Evolutionary conservation across 148 eudicot genomes (phyloP).

Genomic region (Persicaria tinctoria): DNA sequence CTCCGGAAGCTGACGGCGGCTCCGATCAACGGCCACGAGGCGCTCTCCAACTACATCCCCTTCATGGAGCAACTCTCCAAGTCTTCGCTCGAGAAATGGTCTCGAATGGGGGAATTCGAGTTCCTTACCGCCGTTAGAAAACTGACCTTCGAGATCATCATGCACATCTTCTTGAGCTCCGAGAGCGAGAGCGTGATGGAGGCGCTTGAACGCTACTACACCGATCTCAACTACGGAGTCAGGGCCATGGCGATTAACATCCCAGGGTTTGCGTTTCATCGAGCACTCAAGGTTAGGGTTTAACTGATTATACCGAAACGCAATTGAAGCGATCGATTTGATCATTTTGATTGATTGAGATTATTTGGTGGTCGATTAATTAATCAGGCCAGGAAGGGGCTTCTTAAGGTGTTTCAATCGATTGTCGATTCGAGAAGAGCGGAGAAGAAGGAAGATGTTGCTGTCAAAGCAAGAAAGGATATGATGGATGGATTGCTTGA

Average conservation of each 20-base stretch:
- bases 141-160: slow-evolving; percentile 36
- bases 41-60: slow-evolving; percentile 24
- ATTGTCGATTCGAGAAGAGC: slow-evolving; percentile 16
- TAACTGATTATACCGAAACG: no score
- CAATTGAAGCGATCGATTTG: no score
- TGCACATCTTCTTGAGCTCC: slow-evolving; percentile 36
- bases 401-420: slow-evolving; percentile 27
- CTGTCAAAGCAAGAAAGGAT: slow-evolving; percentile 20
- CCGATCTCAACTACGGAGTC: slow-evolving; percentile 33
- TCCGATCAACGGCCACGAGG: slow-evolving; percentile 27
- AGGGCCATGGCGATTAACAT: slow-evolving; percentile 43
- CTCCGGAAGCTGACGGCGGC: slow-evolving; percentile 26
- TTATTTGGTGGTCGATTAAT: background rate
- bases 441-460: slow-evolving; percentile 15
- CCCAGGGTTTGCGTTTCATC: slow-evolving; percentile 43
- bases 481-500: slow-evolving; percentile 41
- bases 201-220: slow-evolving; percentile 37
- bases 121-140: slow-evolving; percentile 36
- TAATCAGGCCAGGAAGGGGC: slow-evolving; percentile 31
- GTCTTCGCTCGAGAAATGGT: slow-evolving; percentile 23
- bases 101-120: slow-evolving; percentile 21
- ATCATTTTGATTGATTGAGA: background rate
- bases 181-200: slow-evolving; percentile 27
- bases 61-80: slow-evolving; percentile 22
- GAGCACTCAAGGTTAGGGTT: slow-evolving; percentile 29